A percentile compares a stretch with the other conserved stretches of the same genome.
phyloP scores from a whole-genome alignment of 768 basidiomycete species.

The Serpula lacrymans region DNA sequence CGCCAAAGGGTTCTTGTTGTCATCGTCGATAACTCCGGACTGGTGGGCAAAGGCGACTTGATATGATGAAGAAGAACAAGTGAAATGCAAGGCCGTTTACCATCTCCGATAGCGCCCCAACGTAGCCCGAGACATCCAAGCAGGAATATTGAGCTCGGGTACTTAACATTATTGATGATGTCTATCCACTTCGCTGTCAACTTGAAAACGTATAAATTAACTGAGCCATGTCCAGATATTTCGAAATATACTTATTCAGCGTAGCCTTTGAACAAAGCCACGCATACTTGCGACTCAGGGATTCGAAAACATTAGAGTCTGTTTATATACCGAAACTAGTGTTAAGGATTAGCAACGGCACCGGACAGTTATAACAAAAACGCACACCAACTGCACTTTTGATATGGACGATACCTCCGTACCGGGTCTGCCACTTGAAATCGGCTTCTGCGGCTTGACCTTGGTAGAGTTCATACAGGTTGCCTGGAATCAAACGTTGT shows the following conservation, averaged over 20 bases:
- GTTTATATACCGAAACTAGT: constrained; percentile 33
- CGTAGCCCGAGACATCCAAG: constrained; percentile 40
- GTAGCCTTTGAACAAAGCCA: constrained; percentile 44
- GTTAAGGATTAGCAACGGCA: constrained; percentile 29
- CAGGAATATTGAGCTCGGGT: constrained; percentile 18
- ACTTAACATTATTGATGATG: constrained; percentile 6
- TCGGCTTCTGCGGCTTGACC: constrained; percentile 21
- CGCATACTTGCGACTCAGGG: constrained; percentile 47
- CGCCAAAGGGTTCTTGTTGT: constrained; percentile 5
- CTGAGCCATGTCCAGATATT: neutral
- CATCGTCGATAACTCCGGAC: constrained; percentile 37
- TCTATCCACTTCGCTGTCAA: constrained; percentile 22
- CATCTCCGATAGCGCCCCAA: constrained; percentile 51
- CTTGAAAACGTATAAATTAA: constrained; percentile 9
- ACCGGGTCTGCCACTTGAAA: constrained; percentile 26
- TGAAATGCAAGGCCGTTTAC: constrained; percentile 19
- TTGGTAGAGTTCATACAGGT: constrained; percentile 26
- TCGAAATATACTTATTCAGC: constrained; percentile 19
- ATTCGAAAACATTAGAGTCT: constrained; percentile 56
- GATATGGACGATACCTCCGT: constrained; percentile 26
- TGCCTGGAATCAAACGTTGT: constrained; percentile 19
- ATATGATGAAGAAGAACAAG: constrained; percentile 2
- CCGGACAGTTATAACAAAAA: constrained; percentile 11
- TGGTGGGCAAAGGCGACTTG: constrained; percentile 49
- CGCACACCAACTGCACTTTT: constrained; percentile 25